Conservation (phyloP, 2,329 filamentous ascomycete species). For the Pseudogymnoascus sp. region DNA sequence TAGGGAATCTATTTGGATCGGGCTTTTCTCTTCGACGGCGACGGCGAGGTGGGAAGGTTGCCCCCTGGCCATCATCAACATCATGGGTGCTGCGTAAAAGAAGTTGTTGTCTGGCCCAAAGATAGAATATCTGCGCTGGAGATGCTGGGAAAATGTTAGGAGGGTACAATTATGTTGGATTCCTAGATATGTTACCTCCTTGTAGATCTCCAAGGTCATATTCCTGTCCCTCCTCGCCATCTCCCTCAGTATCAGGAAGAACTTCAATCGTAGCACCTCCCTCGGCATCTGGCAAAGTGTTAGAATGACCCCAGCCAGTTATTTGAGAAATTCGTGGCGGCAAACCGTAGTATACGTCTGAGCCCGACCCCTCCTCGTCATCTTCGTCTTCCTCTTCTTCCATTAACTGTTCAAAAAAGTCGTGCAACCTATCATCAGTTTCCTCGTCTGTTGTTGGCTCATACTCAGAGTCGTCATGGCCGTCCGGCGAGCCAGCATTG, state of each 20-base stretch:
- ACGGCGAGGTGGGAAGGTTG: slow-evolving; percentile 35
- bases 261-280: slow-evolving; percentile 18
- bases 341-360: slow-evolving; percentile 5
- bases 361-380: slow-evolving; percentile 19
- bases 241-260: slow-evolving; percentile 19
- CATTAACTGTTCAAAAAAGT: slow-evolving; percentile 24
- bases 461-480: slow-evolving; percentile 44
- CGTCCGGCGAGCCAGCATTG: slow-evolving; percentile 12
- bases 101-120: slow-evolving; percentile 13
- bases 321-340: not conserved
- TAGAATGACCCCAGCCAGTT: not conserved
- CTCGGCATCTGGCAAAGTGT: slow-evolving; percentile 5
- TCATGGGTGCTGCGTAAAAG: slow-evolving; percentile 15
- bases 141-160: slow-evolving; percentile 14
- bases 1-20: slow-evolving; percentile 63
- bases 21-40: slow-evolving; percentile 34
- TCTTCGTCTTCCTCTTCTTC: slow-evolving; percentile 15
- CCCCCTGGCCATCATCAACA: slow-evolving; percentile 18
- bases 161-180: not conserved
- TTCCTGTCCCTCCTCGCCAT: not conserved
- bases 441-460: slow-evolving; percentile 34
- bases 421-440: slow-evolving; percentile 26
- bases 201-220: not conserved
- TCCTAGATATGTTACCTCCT: not conserved
- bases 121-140: slow-evolving; percentile 14